A percentile compares a stretch with the other conserved stretches of the same genome.
Conservation (phyloP, 2,329 filamentous ascomycete species). For the Cercospora berteroae region DNA sequence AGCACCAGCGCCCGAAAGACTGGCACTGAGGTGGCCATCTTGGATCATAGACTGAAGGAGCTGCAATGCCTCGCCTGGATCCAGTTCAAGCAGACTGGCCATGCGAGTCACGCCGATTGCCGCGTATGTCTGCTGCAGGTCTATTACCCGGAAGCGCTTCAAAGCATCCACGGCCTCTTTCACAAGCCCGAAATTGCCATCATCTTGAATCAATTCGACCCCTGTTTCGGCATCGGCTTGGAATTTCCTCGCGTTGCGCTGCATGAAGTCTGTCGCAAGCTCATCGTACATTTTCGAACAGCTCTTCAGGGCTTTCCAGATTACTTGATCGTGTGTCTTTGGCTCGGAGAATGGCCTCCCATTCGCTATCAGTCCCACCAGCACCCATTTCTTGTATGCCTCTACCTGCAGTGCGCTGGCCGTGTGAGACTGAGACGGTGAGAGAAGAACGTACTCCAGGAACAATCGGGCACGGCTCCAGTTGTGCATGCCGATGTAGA, state of each 20-base stretch:
- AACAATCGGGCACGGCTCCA: conserved; percentile 47
- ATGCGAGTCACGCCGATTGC: conserved; percentile 58
- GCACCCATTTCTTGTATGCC: conserved; percentile 86
- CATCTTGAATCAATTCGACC: conserved; percentile 55
- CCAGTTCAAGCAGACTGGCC: conserved; percentile 50
- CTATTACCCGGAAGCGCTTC: conserved; percentile 71
- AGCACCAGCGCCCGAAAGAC: conserved; percentile 46
- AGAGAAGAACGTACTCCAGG: conserved; percentile 57
- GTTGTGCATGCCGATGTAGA: conserved; percentile 47
- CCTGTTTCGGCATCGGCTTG: conserved; percentile 63
- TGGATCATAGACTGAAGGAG: conserved; percentile 55
- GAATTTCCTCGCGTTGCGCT: conserved; percentile 57
- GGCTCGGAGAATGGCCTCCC: conserved; percentile 61
- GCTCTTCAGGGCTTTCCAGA: conserved; percentile 57
- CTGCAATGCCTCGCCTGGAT: conserved; percentile 52
- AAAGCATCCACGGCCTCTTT: conserved; percentile 68
- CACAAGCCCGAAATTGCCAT: conserved; percentile 68
- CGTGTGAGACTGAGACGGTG: conserved; percentile 62
- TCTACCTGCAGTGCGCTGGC: conserved; percentile 76
- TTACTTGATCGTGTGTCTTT: conserved; percentile 52
- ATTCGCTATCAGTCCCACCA: conserved; percentile 69
- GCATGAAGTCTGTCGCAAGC: conserved; percentile 67
- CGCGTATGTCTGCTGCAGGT: conserved; percentile 70
- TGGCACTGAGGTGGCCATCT: conserved; percentile 51
- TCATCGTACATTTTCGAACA: conserved; percentile 68